phyloP scores from a whole-genome alignment of 305 asterid species.

The Rubia tinctorum region DNA sequence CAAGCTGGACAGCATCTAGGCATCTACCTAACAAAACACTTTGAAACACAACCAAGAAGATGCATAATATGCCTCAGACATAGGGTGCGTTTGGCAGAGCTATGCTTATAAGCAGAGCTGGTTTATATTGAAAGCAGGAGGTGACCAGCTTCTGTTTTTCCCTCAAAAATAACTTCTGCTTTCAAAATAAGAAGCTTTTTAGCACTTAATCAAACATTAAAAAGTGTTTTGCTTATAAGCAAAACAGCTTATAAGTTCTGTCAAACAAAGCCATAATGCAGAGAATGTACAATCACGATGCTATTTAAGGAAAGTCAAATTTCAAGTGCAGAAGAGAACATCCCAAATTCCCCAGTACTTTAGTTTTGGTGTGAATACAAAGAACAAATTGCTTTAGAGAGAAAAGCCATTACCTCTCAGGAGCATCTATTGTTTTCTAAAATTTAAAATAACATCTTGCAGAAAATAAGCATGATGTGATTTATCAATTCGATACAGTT shows the following conservation, averaged over 20 bases:
- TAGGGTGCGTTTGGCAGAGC: too few relatives aligned
- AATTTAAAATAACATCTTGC: neutral
- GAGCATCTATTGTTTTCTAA: neutral
- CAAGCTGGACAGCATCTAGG: neutral
- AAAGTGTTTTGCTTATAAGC: too few relatives aligned
- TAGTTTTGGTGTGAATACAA: neutral
- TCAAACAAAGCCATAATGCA: neutral
- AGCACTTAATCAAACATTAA: too few relatives aligned
- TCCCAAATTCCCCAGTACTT: neutral
- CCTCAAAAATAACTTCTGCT: too few relatives aligned
- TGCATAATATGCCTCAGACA: neutral
- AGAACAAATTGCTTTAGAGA: too few relatives aligned
- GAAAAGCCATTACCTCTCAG: too few relatives aligned
- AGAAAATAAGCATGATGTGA: neutral
- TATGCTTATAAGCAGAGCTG: too few relatives aligned
- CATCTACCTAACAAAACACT: neutral
- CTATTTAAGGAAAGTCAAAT: neutral
- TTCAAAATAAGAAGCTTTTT: too few relatives aligned
- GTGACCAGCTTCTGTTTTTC: too few relatives aligned
- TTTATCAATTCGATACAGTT: neutral
- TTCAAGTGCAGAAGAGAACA: neutral
- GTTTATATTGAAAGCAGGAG: too few relatives aligned
- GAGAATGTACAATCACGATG: too few relatives aligned
- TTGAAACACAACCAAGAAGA: neutral
- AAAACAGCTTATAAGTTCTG: too few relatives aligned